These are phyloP conservation scores for Colletotrichum sidae DNA, from an alignment of 2,329 filamentous ascomycete species.

Conservation along the genomic window DNA sequence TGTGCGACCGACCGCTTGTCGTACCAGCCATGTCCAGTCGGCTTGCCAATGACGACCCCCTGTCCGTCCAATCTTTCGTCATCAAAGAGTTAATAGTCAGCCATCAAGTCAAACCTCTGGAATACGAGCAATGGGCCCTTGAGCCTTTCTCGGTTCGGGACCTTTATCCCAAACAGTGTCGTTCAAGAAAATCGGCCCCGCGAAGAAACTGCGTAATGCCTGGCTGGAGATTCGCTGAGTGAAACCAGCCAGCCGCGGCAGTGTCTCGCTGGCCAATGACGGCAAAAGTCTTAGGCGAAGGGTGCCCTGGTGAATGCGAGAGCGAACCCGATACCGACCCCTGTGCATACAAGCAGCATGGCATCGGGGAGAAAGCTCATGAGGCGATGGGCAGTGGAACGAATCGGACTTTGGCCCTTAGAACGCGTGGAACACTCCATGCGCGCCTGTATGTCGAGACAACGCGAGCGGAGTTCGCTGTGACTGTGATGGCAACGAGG, in stretches of 20 bases:
- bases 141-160: too few species aligned
- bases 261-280: not conserved
- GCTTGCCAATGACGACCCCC: slow-evolving; percentile 10
- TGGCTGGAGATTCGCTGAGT: not conserved
- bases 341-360: not conserved
- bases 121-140: too few species aligned
- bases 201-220: slow-evolving; percentile 6
- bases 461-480: too few species aligned
- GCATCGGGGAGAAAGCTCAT: not conserved
- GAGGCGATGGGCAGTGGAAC: too few species aligned
- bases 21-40: not conserved
- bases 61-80: slow-evolving; percentile 6
- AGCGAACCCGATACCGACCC: slow-evolving; percentile 27
- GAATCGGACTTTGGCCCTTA: too few species aligned
- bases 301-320: slow-evolving; percentile 1
- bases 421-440: too few species aligned
- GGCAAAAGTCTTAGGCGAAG: not conserved
- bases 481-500: not conserved
- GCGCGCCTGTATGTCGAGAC: too few species aligned
- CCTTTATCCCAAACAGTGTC: not conserved
- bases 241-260: not conserved
- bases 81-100: not conserved
- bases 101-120: too few species aligned
- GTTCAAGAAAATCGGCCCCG: not conserved
- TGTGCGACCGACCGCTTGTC: slow-evolving; percentile 8